Evolutionary conservation across 805 yeast species (phyloP).

Genomic region (Teunomyces gatunensis): DNA sequence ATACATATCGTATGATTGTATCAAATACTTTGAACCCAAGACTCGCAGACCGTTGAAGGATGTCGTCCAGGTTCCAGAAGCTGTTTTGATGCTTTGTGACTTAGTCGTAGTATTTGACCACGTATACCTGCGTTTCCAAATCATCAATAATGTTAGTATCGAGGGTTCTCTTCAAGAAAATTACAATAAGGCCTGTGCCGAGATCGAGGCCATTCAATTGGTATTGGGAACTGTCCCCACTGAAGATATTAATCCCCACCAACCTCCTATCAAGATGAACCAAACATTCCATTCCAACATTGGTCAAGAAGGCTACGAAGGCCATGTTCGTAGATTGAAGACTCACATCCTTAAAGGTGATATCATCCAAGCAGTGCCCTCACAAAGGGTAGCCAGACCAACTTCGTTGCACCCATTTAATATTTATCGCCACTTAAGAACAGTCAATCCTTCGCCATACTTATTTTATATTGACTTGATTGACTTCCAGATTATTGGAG

Average conservation of each 20-base stretch:
- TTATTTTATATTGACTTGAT: slow-evolving; percentile 88
- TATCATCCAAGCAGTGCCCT: slow-evolving; percentile 96
- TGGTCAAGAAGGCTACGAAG: slow-evolving; percentile 91
- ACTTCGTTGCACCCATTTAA: slow-evolving; percentile 96
- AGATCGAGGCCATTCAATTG: slow-evolving; percentile 55
- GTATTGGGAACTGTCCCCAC: slow-evolving; percentile 44
- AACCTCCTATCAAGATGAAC: slow-evolving; percentile 63
- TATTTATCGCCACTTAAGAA: slow-evolving; percentile 88
- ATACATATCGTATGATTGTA: slow-evolving; percentile 93
- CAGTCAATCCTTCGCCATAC: slow-evolving; percentile 97
- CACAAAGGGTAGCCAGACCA: slow-evolving; percentile 94
- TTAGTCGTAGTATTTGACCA: slow-evolving; percentile 89
- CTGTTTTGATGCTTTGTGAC: slow-evolving; percentile 88
- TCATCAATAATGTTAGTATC: slow-evolving; percentile 70
- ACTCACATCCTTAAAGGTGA: slow-evolving; percentile 87
- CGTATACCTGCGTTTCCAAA: slow-evolving; percentile 89
- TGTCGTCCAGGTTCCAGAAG: slow-evolving; percentile 83
- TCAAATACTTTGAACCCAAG: slow-evolving; percentile 93
- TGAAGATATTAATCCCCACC: slow-evolving; percentile 61
- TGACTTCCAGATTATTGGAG: slow-evolving; percentile 95
- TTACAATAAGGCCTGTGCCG: slow-evolving; percentile 51
- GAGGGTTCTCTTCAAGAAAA: slow-evolving; percentile 30
- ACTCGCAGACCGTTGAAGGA: slow-evolving; percentile 76
- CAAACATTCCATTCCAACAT: slow-evolving; percentile 82
- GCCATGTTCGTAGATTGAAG: slow-evolving; percentile 71